Evolutionary conservation across 106 monocot genomes (phyloP).

Genomic region (Dioscorea alata): DNA sequence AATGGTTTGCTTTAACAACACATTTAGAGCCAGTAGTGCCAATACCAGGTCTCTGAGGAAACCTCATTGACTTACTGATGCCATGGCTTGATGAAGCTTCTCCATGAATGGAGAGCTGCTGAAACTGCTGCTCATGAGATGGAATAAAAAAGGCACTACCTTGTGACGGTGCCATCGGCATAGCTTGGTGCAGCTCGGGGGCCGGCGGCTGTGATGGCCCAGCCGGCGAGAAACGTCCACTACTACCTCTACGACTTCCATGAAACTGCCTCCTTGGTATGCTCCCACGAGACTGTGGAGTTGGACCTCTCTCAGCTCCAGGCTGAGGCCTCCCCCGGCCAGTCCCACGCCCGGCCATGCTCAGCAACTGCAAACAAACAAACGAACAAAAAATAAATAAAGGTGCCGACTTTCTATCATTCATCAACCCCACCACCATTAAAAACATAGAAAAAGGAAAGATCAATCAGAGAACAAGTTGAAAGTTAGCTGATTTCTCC

Average conservation of each 20-base stretch:
- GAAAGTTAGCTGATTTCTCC: too few relatives aligned
- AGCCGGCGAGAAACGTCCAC: slow-evolving; percentile 26
- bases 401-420: too few relatives aligned
- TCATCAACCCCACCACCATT: too few relatives aligned
- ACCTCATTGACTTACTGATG: slow-evolving; percentile 59
- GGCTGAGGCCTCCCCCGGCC: too few relatives aligned
- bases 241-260: slow-evolving; percentile 32
- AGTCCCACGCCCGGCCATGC: too few relatives aligned
- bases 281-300: slow-evolving; percentile 36
- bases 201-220: slow-evolving; percentile 39
- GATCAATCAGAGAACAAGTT: too few relatives aligned
- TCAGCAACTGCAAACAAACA: too few relatives aligned
- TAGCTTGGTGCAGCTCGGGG: slow-evolving; percentile 94
- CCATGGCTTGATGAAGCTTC: slow-evolving; percentile 32
- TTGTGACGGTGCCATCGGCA: slow-evolving; percentile 19
- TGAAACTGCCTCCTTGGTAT: slow-evolving; percentile 40
- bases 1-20: slow-evolving; percentile 90
- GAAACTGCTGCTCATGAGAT: slow-evolving; percentile 8
- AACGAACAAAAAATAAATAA: too few relatives aligned
- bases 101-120: slow-evolving; percentile 39
- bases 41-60: slow-evolving; percentile 70
- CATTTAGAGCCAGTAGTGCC: slow-evolving; percentile 52
- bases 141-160: slow-evolving; percentile 29
- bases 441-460: too few relatives aligned
- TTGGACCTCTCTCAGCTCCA: too few relatives aligned